These are phyloP conservation scores for Cercospora nicotianae DNA, from an alignment of 2,329 filamentous ascomycete species.

Conservation along the genomic window DNA sequence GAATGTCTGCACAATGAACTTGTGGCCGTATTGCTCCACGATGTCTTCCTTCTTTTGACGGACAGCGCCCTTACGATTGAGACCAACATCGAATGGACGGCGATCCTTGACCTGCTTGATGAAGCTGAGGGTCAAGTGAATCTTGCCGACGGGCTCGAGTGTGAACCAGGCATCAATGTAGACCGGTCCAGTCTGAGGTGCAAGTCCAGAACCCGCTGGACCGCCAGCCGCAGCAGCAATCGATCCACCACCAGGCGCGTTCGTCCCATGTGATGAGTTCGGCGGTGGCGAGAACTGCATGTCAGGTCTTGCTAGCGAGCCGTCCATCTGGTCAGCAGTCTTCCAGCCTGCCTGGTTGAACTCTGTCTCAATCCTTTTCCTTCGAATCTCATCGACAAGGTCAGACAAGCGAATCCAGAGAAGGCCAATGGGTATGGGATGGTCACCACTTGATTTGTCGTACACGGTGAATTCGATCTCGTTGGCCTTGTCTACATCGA, in stretches of 20 bases:
- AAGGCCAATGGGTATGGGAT: conserved; percentile 88
- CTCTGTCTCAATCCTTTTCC: conserved; percentile 95
- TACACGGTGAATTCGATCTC: conserved; percentile 98
- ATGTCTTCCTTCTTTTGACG: conserved; percentile 97
- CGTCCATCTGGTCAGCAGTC: conserved; percentile 90
- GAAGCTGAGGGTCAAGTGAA: conserved; percentile 89
- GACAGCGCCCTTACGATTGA: conserved; percentile 92
- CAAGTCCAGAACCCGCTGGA: conserved; percentile 42
- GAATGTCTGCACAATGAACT: conserved; percentile 97
- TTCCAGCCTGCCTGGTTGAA: conserved; percentile 95
- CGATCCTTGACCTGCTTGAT: conserved; percentile 85
- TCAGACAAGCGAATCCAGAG: conserved; percentile 96
- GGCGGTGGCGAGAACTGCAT: conserved; percentile 56
- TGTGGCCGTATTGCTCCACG: conserved; percentile 98
- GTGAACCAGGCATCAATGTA: conserved; percentile 94
- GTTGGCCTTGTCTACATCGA: conserved; percentile 97
- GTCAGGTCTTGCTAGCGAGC: conserved; percentile 55
- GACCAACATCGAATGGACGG: conserved; percentile 79
- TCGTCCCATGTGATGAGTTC: conserved; percentile 38
- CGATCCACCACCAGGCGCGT: conserved; percentile 36
- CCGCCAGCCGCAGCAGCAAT: conserved; percentile 44
- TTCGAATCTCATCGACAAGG: conserved; percentile 94
- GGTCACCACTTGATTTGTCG: conserved; percentile 78
- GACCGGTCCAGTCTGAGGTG: conserved; percentile 56
- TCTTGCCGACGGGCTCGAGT: conserved; percentile 87